These are phyloP conservation scores for Cryptococcus amylolentus DNA, from an alignment of 1,284 basidiomycete species.

Conservation along the genomic window DNA sequence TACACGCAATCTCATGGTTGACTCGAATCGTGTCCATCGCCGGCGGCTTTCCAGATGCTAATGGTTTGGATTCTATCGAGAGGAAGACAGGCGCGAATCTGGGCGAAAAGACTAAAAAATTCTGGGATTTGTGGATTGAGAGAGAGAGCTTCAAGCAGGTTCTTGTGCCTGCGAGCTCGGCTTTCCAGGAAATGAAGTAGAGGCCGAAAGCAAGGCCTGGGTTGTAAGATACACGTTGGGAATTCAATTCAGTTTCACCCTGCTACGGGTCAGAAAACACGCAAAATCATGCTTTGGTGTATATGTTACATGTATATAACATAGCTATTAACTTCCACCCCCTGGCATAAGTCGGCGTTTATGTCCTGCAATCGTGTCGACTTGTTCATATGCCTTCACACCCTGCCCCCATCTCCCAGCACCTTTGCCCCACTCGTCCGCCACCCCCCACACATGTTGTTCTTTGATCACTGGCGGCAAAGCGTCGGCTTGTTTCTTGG, in stretches of 20 bases:
- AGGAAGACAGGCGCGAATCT: slow-evolving; percentile 32
- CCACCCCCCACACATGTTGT: slow-evolving; percentile 48
- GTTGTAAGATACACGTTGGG: neutral
- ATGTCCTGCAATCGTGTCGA: neutral
- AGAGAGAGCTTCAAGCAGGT: slow-evolving; percentile 67
- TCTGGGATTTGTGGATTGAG: slow-evolving; percentile 66
- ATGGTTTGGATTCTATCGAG: slow-evolving; percentile 44
- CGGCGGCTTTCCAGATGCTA: slow-evolving; percentile 55
- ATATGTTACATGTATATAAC: neutral
- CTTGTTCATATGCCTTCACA: slow-evolving; percentile 26
- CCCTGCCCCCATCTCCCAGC: slow-evolving; percentile 54
- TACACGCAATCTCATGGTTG: slow-evolving; percentile 76
- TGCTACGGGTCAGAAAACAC: too few relatives aligned
- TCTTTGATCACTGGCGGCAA: slow-evolving; percentile 34
- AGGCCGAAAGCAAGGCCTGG: neutral
- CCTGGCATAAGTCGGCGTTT: too few relatives aligned
- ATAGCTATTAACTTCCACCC: neutral
- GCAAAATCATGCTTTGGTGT: neutral
- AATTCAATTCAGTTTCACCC: neutral
- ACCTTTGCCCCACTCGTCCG: slow-evolving; percentile 52
- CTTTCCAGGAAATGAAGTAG: slow-evolving; percentile 8
- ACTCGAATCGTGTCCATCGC: slow-evolving; percentile 60
- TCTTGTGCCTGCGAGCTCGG: slow-evolving; percentile 46
- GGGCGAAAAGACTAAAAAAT: slow-evolving; percentile 42
- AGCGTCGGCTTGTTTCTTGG: neutral